Conservation (phyloP, 2,329 filamentous ascomycete species). For the Penicillium sp. region DNA sequence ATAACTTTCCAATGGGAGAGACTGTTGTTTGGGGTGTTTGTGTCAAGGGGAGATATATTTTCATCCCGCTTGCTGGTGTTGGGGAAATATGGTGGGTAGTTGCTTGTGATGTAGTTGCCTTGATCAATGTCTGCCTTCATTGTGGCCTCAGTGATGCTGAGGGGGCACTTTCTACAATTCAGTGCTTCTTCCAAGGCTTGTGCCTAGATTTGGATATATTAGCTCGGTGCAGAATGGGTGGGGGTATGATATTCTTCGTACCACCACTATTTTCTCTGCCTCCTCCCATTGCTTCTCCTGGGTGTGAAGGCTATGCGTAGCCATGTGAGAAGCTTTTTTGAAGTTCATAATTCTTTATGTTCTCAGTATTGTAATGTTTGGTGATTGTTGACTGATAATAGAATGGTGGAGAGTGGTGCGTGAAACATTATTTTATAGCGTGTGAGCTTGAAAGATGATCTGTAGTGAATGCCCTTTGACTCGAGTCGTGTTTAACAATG, state of each 20-base stretch:
- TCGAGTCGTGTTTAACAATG: background rate
- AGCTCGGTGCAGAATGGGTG: background rate
- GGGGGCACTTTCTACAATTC: slow-evolving; percentile 23
- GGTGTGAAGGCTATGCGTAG: background rate
- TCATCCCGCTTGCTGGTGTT: slow-evolving; percentile 9
- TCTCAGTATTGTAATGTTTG: background rate
- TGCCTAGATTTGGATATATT: background rate
- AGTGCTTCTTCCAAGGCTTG: slow-evolving; percentile 28
- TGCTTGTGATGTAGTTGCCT: slow-evolving; percentile 15
- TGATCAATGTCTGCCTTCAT: slow-evolving; percentile 18
- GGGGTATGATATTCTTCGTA: background rate
- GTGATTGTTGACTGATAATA: background rate
- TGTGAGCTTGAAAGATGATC: background rate
- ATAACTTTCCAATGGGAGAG: slow-evolving; percentile 18
- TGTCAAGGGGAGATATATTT: slow-evolving; percentile 16
- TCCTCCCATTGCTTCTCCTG: slow-evolving; percentile 2
- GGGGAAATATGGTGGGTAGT: slow-evolving; percentile 23
- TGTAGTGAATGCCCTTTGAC: background rate
- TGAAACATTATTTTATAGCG: background rate
- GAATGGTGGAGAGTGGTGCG: background rate
- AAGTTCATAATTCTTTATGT: background rate
- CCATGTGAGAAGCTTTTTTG: background rate
- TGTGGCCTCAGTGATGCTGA: slow-evolving; percentile 14
- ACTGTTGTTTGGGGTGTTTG: background rate
- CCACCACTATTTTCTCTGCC: slow-evolving; percentile 1